Conservation (phyloP, 139 green algal genomes). For the Chlamydomonas sp. region DNA sequence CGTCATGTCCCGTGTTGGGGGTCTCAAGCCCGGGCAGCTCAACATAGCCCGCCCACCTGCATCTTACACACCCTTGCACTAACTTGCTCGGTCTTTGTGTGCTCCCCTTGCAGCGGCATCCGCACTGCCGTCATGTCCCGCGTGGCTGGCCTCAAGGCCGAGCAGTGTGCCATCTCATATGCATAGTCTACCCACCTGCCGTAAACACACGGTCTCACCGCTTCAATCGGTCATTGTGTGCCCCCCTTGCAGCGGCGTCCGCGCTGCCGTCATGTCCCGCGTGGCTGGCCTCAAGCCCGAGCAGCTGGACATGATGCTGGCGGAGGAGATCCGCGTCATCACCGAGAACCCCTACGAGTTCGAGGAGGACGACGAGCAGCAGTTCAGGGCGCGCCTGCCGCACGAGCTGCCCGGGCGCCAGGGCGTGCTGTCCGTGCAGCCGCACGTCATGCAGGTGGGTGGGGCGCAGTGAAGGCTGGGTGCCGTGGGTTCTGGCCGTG, state of each 20-base stretch:
- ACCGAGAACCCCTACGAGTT: slow-evolving; percentile 52
- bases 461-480: too few relatives aligned
- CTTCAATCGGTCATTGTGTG: too few relatives aligned
- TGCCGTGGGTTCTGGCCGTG: background rate
- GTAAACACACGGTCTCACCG: background rate
- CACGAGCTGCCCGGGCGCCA: slow-evolving; percentile 3
- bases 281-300: slow-evolving; percentile 18
- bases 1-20: too few relatives aligned
- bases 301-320: slow-evolving; percentile 15
- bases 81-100: too few relatives aligned
- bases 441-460: slow-evolving; percentile 23
- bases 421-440: slow-evolving; percentile 19
- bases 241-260: slow-evolving; percentile 3
- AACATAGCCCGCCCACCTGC: too few relatives aligned
- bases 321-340: slow-evolving; percentile 40
- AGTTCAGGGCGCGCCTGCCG: slow-evolving; percentile 31
- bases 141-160: too few relatives aligned
- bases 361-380: slow-evolving; percentile 37
- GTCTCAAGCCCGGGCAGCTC: too few relatives aligned
- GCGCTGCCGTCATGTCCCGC: background rate
- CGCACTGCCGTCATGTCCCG: background rate
- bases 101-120: background rate
- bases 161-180: slow-evolving; percentile 1
- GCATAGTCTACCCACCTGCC: background rate
- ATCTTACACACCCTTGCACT: background rate